Evolutionary conservation across 2,329 filamentous ascomycete species (phyloP).

Genomic region (Clonostachys chloroleuca): DNA sequence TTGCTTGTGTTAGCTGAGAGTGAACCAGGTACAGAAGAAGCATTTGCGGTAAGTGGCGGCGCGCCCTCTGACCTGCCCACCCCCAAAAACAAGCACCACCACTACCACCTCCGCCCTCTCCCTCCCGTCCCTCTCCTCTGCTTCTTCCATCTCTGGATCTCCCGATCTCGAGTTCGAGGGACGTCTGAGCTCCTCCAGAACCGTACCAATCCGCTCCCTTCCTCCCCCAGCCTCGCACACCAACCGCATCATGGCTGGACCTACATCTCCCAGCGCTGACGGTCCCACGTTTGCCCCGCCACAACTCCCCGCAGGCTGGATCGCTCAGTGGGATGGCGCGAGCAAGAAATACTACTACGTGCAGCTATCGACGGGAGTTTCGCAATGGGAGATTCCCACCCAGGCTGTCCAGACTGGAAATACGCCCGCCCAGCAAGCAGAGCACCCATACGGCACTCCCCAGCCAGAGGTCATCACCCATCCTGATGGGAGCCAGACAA

Average conservation of each 20-base stretch:
- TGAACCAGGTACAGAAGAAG: no score
- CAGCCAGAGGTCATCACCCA: conserved; percentile 54
- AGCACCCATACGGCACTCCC: conserved; percentile 61
- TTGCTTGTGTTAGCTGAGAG: no score
- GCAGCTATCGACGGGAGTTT: conserved; percentile 66
- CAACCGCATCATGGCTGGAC: conserved; percentile 44
- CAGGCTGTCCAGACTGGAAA: conserved; percentile 57
- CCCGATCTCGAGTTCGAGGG: not conserved
- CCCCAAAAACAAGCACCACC: not conserved
- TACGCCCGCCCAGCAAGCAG: conserved; percentile 48
- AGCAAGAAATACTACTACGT: conserved; percentile 68
- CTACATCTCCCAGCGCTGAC: conserved; percentile 52
- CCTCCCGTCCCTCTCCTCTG: conserved; percentile 1
- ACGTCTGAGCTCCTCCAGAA: not conserved
- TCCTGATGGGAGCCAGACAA: conserved; percentile 57
- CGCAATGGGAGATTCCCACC: conserved; percentile 71
- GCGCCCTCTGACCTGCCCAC: not conserved
- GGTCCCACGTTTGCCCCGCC: conserved; percentile 58
- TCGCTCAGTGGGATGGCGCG: conserved; percentile 63
- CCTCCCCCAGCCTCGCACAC: not conserved
- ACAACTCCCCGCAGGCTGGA: conserved; percentile 60
- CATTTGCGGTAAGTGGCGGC: no score
- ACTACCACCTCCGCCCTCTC: not conserved
- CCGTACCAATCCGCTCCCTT: not conserved
- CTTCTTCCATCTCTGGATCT: not conserved